Percentiles rank a stretch among this genome's conserved stretches.
Conservation (phyloP, 2,329 filamentous ascomycete species). For the Fusarium concolor region DNA sequence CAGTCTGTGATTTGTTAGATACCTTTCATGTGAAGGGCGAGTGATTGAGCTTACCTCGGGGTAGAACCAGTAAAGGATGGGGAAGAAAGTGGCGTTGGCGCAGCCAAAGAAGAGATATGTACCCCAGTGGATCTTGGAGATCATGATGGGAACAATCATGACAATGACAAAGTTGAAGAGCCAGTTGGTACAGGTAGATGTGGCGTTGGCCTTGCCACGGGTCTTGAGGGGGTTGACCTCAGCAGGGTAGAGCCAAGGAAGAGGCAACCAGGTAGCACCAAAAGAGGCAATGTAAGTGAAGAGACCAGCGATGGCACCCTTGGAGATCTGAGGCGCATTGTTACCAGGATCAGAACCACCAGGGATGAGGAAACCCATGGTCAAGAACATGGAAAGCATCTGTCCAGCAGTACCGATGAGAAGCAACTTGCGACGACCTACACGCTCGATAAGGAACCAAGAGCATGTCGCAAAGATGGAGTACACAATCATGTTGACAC, state of each 20-base stretch:
- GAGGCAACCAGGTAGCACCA: conserved; percentile 72
- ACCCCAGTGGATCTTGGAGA: conserved; percentile 68
- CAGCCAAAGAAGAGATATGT: conserved; percentile 63
- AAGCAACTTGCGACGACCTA: conserved; percentile 60
- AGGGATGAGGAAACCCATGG: conserved; percentile 75
- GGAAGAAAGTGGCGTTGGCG: conserved; percentile 64
- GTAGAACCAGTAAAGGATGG: conserved; percentile 62
- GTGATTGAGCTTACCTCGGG: conserved; percentile 46
- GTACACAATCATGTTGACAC: conserved; percentile 66
- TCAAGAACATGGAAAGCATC: conserved; percentile 67
- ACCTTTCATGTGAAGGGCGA: fast-evolving
- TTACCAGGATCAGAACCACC: conserved; percentile 57
- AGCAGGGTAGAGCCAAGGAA: conserved; percentile 70
- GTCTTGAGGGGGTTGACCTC: conserved; percentile 65
- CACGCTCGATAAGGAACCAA: conserved; percentile 64
- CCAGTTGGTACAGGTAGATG: conserved; percentile 74
- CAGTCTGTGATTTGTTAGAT: conserved; percentile 49
- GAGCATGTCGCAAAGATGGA: conserved; percentile 66
- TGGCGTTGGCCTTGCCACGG: conserved; percentile 59
- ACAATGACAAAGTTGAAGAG: conserved; percentile 62
- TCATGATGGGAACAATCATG: conserved; percentile 72
- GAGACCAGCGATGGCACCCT: conserved; percentile 74
- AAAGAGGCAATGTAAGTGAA: conserved; percentile 78
- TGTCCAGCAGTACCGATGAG: conserved; percentile 60
- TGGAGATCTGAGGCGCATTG: conserved; percentile 61